Conservation (phyloP, 2,329 filamentous ascomycete species). For the Botrytis paeoniae region DNA sequence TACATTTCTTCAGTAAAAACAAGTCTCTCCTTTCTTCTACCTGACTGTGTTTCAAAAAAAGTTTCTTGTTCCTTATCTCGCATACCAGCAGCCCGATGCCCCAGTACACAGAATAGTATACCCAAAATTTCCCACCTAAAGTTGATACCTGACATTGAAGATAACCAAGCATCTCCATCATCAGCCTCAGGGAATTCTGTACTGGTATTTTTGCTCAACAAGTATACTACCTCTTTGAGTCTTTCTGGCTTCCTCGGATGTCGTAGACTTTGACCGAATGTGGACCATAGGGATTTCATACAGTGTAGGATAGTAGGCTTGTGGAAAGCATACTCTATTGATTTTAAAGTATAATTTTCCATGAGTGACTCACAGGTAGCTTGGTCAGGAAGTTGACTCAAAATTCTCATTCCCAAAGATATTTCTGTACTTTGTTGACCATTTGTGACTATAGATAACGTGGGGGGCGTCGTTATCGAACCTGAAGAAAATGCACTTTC, state of each 20-base stretch:
- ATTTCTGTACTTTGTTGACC: neutral
- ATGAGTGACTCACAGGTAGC: neutral
- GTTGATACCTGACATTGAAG: slow-evolving; percentile 31
- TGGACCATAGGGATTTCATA: slow-evolving; percentile 29
- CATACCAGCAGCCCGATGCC: slow-evolving; percentile 22
- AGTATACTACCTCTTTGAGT: slow-evolving; percentile 27
- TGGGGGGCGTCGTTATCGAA: neutral
- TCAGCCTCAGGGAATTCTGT: slow-evolving; percentile 31
- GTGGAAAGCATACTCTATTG: slow-evolving; percentile 10
- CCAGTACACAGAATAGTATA: slow-evolving; percentile 25
- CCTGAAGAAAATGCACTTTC: neutral
- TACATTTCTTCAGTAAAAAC: slow-evolving; percentile 34
- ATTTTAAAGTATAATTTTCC: neutral
- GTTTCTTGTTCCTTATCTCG: slow-evolving; percentile 26
- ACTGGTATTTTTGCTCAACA: slow-evolving; percentile 34
- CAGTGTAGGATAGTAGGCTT: neutral
- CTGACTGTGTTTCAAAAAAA: slow-evolving; percentile 32
- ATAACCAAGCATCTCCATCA: slow-evolving; percentile 33
- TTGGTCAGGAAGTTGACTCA: slow-evolving; percentile 4
- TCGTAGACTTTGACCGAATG: slow-evolving; percentile 26
- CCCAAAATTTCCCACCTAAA: slow-evolving; percentile 37
- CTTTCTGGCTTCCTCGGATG: slow-evolving; percentile 28
- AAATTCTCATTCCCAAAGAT: neutral
- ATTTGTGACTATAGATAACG: neutral
- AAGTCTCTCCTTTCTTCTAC: slow-evolving; percentile 28